A percentile compares a stretch with the other conserved stretches of the same genome.
Conservation (phyloP, 495 filamentous ascomycete species). For the Xylaria flabelliformis region DNA sequence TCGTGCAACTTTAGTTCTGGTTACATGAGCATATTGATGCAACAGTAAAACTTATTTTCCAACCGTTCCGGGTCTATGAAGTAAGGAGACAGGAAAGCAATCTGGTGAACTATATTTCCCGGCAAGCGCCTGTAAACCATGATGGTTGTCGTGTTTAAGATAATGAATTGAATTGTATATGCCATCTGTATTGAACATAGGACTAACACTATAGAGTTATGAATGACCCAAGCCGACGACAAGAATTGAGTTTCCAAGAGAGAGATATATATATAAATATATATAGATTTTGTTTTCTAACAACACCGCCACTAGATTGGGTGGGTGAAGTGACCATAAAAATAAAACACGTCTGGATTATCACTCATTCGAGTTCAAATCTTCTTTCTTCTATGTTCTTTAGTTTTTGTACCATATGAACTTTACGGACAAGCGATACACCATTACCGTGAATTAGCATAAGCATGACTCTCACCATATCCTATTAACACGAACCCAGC, state of each 20-base stretch:
- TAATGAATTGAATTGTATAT: background rate
- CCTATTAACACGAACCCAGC: slow-evolving; percentile 22
- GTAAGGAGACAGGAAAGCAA: background rate
- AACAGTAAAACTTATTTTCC: background rate
- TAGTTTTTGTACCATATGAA: too few relatives aligned
- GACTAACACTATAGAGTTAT: background rate
- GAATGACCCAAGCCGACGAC: background rate
- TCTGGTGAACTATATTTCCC: background rate
- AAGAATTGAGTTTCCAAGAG: background rate
- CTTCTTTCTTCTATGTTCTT: too few relatives aligned
- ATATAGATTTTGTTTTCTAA: too few relatives aligned
- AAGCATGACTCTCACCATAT: slow-evolving; percentile 18
- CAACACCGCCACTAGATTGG: too few relatives aligned
- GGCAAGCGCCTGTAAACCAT: background rate
- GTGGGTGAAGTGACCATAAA: background rate
- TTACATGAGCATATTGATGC: background rate
- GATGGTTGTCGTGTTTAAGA: background rate
- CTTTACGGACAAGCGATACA: background rate
- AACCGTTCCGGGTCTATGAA: background rate
- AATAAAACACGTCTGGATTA: too few relatives aligned
- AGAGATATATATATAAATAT: background rate
- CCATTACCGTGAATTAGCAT: background rate
- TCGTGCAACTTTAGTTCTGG: background rate
- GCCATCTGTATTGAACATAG: background rate
- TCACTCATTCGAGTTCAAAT: too few relatives aligned